Evolutionary conservation across 2,329 filamentous ascomycete species (phyloP).

Genomic region (Exophiala sideris): DNA sequence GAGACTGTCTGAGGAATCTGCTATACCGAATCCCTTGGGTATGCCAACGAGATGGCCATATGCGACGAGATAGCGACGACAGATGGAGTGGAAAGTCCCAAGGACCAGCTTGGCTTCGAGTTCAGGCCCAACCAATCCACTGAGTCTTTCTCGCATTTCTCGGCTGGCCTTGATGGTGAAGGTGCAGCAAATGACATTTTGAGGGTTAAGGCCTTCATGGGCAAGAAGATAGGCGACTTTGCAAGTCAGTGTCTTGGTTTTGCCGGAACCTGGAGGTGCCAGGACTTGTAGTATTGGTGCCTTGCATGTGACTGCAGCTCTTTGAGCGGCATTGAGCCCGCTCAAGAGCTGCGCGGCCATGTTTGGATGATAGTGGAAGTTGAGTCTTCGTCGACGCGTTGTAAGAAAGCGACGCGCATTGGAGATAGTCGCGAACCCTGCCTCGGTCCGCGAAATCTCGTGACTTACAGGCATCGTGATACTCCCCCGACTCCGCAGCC

Average conservation of each 20-base stretch:
- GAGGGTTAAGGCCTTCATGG: conserved; percentile 67
- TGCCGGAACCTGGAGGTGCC: conserved; percentile 69
- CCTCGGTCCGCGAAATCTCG: conserved; percentile 5
- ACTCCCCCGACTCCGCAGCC: background rate
- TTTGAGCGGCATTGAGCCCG: conserved; percentile 64
- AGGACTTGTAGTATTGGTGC: conserved; percentile 60
- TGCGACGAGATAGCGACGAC: conserved; percentile 73
- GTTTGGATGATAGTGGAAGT: no score
- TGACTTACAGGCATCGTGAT: background rate
- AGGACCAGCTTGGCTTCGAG: conserved; percentile 74
- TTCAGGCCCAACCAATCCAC: conserved; percentile 72
- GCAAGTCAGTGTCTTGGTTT: conserved; percentile 92
- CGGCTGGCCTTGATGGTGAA: conserved; percentile 93
- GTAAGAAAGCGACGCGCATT: background rate
- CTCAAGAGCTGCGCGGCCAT: conserved; percentile 51
- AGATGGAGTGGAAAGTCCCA: conserved; percentile 93
- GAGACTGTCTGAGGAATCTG: conserved; percentile 75
- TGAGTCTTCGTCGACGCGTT: no score
- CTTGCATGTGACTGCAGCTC: conserved; percentile 60
- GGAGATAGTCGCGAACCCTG: background rate
- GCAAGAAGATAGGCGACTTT: conserved; percentile 85
- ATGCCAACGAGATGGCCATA: conserved; percentile 86
- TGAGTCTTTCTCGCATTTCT: conserved; percentile 90
- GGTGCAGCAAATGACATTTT: conserved; percentile 90
- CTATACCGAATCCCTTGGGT: conserved; percentile 81